These are phyloP conservation scores for Dacryopinax spathularia DNA, from an alignment of 768 basidiomycete species.

Conservation along the genomic window DNA sequence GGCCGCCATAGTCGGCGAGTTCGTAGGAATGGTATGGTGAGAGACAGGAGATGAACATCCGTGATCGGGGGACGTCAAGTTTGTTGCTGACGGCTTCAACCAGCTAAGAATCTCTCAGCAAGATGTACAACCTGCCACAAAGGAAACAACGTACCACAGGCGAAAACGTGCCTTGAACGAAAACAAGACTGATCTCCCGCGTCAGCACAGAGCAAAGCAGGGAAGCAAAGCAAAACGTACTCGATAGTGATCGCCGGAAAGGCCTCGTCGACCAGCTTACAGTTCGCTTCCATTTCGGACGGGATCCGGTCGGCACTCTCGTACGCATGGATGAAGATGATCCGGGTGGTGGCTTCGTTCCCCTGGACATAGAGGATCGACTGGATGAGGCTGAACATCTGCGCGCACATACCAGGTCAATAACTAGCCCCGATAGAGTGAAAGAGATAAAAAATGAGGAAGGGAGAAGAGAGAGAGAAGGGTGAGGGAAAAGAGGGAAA, in stretches of 20 bases:
- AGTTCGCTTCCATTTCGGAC: constrained; percentile 58
- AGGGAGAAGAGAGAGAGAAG: neutral
- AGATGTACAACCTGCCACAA: neutral
- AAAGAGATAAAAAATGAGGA: neutral
- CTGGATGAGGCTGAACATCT: constrained; percentile 54
- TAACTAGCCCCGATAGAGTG: no score
- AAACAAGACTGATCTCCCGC: constrained; percentile 15
- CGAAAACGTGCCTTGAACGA: constrained; percentile 33
- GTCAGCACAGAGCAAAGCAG: neutral
- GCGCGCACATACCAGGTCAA: neutral
- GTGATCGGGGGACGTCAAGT: constrained; percentile 36
- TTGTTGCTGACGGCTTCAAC: constrained; percentile 38
- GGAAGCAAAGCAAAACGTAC: constrained; percentile 27
- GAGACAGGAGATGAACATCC: constrained; percentile 54
- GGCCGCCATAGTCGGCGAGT: constrained; percentile 34
- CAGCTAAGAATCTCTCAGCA: neutral
- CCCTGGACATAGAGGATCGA: constrained; percentile 50
- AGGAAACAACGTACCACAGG: constrained; percentile 21
- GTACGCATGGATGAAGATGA: constrained; percentile 57
- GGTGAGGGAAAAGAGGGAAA: neutral
- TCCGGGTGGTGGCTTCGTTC: constrained; percentile 55
- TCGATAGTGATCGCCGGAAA: constrained; percentile 54
- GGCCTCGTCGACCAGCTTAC: constrained; percentile 48
- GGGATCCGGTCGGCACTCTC: constrained; percentile 41
- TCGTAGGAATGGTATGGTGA: constrained; percentile 31